Evolutionary conservation across 2,329 filamentous ascomycete genomes (phyloP).

Genomic region (Colletotrichum trifolii): DNA sequence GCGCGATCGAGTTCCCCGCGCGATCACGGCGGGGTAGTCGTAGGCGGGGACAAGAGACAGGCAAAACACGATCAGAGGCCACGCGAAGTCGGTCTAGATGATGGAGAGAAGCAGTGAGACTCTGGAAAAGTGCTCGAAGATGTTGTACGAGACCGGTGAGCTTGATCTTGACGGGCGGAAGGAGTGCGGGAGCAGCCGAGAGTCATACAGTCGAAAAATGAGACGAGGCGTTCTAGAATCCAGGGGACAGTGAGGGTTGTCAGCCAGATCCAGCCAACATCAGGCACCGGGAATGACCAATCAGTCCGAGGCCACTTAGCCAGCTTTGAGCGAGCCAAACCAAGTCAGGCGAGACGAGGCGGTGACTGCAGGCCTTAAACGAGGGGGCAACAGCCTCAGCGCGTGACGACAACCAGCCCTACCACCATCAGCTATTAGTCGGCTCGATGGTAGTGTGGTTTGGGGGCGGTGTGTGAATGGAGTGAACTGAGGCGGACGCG

Average conservation of each 20-base stretch:
- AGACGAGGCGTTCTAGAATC: neutral
- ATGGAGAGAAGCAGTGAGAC: neutral
- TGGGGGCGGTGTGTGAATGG: no score
- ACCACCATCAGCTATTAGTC: neutral
- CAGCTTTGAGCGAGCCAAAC: neutral
- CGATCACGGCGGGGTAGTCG: constrained; percentile 5
- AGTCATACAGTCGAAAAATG: neutral
- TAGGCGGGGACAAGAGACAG: neutral
- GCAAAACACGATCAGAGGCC: neutral
- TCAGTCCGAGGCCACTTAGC: constrained; percentile 4
- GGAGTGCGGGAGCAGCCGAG: constrained; percentile 27
- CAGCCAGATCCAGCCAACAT: neutral
- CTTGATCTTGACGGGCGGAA: constrained; percentile 6
- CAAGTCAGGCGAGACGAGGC: constrained; percentile 20
- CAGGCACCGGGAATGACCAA: neutral
- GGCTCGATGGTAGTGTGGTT: neutral
- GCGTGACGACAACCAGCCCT: constrained; percentile 19
- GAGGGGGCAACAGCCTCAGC: neutral
- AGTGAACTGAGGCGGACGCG: no score
- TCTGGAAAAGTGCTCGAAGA: neutral
- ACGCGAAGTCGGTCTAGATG: neutral
- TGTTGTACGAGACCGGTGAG: neutral
- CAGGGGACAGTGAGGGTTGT: no score
- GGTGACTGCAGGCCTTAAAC: constrained; percentile 13
- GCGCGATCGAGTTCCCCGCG: constrained; percentile 5